Base-by-base conservation (phyloP, 2,329 filamentous ascomycete species). In the Paracoccidioides brasiliensis region DNA sequence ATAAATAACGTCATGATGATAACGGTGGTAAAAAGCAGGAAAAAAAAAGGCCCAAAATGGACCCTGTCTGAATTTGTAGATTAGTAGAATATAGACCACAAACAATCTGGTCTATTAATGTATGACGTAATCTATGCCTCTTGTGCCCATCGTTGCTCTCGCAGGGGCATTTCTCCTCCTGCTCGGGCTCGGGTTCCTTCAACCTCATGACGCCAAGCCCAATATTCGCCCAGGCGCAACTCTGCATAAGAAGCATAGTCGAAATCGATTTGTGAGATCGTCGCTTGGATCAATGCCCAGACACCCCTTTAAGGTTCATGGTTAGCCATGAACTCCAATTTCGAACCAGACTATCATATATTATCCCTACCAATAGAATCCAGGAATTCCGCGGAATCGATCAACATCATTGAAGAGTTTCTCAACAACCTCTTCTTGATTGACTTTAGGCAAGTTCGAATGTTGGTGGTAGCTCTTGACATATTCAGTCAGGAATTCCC, bases 241-340 rank as follows among this genome's bases (percentile, higher is more conserved):
- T 96, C 88, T 9, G 93, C 91, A 69, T 97, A 98, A 7, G 80
- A 82, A 45, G 89, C 88, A 68, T 98, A 98, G 72, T 98, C 90
- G 67, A 98, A 98, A 67, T 96, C 88, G 64, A 98, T 98, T 61
- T 91, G 82, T 9, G 88, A 95, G 61, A 98, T 97, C 55, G 82
- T 87, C 2, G 90, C 87, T 75, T 98, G 93, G 61, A 98, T 97
- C 60, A 94, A 75, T 6, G 90, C 86, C 93, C 93, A 98, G 56
- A 96, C 89, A 30, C 93, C 93, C 90, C 86, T 89, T 69, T 57
- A 9, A 32, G 12, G 9, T 40, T 37, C 12, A 38, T n/a, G n/a
- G 14, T 46, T 35, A 54, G 44, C 15, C 22, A 30, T 41, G 28
- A 22, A 4, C 43, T 5, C 22, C n/a, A 5, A 10, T 33, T 40